Percentiles rank a stretch among this genome's conserved stretches.
Conservation (phyloP, 345 rosid genomes). For the Gossypium stocksii region DNA sequence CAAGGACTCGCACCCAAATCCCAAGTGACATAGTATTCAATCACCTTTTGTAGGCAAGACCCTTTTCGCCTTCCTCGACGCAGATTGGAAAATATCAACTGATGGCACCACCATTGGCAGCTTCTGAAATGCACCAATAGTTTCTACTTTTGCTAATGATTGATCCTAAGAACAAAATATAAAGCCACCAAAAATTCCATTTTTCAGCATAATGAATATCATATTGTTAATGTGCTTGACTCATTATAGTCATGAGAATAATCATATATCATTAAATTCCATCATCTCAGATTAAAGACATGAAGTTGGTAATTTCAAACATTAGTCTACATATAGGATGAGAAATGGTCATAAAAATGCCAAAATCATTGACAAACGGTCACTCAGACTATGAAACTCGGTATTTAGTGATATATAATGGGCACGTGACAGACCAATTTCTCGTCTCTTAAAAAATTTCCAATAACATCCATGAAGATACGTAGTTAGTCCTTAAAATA, state of each 20-base stretch:
- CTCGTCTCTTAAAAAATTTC: background rate
- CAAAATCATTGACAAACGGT: background rate
- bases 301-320: background rate
- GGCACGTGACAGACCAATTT: background rate
- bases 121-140: constrained; percentile 87
- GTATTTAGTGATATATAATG: background rate
- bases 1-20: background rate
- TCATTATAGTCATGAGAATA: background rate
- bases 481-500: background rate
- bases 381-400: background rate
- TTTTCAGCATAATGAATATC: background rate
- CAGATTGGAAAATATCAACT: constrained; percentile 65
- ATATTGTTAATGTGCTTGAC: background rate
- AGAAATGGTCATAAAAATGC: background rate
- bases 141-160: constrained; percentile 29
- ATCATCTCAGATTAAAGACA: background rate
- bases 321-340: background rate
- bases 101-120: constrained; percentile 97
- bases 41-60: constrained; percentile 79
- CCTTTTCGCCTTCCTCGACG: constrained; percentile 68
- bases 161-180: constrained; percentile 38
- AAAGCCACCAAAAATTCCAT: background rate
- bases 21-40: constrained; percentile 3
- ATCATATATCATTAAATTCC: background rate
- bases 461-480: background rate